Evolutionary conservation across 2,329 filamentous ascomycete genomes (phyloP).

Genomic region (Cephalotrichum gorgonifer): DNA sequence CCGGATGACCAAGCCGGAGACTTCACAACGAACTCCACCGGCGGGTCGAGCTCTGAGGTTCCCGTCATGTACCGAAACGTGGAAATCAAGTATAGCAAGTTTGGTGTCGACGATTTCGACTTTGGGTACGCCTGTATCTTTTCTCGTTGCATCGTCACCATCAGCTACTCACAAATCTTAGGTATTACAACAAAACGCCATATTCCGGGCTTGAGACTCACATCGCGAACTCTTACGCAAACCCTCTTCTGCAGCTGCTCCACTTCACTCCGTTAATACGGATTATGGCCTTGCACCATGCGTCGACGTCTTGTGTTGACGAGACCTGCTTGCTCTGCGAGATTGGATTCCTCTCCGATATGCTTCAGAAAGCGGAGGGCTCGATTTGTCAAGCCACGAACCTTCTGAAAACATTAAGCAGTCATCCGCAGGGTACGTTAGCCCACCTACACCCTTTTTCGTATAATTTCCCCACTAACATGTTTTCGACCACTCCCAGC

Average conservation of each 20-base stretch:
- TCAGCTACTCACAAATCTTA: conserved; percentile 5
- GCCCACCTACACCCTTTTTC: background rate
- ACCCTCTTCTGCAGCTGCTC: conserved; percentile 81
- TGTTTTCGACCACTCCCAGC: conserved; percentile 28
- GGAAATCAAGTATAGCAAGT: conserved; percentile 98
- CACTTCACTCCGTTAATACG: conserved; percentile 82
- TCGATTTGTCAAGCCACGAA: conserved; percentile 96
- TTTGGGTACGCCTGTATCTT: conserved; percentile 58
- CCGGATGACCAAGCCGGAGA: conserved; percentile 8
- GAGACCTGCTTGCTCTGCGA: conserved; percentile 87
- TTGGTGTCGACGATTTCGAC: conserved; percentile 98
- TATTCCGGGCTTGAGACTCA: conserved; percentile 94
- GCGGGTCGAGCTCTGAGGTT: conserved; percentile 56
- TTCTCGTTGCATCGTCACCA: background rate
- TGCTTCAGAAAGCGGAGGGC: conserved; percentile 91
- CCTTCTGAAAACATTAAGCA: conserved; percentile 79
- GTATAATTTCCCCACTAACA: background rate
- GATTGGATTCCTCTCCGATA: conserved; percentile 90
- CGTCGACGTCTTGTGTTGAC: conserved; percentile 71
- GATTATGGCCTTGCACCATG: conserved; percentile 81
- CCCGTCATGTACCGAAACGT: conserved; percentile 86
- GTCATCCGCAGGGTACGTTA: conserved; percentile 58
- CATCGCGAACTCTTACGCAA: conserved; percentile 93
- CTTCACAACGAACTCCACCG: background rate
- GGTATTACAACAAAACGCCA: conserved; percentile 87